These are phyloP conservation scores for Fusarium oxysporum DNA, from an alignment of 2,329 filamentous ascomycete species.

Conservation along the genomic window DNA sequence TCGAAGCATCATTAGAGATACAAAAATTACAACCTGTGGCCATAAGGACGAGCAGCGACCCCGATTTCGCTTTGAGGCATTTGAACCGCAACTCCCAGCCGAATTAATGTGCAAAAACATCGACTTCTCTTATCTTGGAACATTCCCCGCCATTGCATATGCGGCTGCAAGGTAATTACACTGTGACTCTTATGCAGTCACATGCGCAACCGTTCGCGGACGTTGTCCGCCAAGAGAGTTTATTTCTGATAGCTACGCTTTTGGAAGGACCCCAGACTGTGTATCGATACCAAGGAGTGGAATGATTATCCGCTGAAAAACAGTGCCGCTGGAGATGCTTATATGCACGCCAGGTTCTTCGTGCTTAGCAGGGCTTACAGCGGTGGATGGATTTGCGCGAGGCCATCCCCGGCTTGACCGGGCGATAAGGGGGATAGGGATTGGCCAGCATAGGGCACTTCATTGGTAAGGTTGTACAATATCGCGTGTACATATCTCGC, in stretches of 20 bases:
- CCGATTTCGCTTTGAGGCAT: background rate
- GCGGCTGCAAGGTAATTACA: no score
- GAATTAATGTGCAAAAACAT: background rate
- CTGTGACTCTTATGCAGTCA: background rate
- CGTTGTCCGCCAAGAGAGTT: background rate
- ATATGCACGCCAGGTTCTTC: background rate
- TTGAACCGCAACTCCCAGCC: background rate
- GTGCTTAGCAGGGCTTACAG: background rate
- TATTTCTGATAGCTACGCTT: background rate
- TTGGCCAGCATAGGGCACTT: background rate
- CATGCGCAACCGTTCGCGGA: no score
- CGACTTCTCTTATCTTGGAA: background rate
- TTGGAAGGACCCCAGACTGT: background rate
- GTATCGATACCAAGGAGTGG: background rate
- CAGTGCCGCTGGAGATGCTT: background rate
- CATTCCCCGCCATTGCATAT: background rate
- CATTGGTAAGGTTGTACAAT: no score
- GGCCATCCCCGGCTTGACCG: background rate
- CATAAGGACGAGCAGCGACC: background rate
- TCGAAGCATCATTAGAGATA: background rate
- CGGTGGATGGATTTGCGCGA: background rate
- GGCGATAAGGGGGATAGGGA: background rate
- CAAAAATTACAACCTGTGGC: background rate
- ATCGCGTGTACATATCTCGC: rapidly evolving
- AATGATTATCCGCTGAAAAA: no score